Conservation (phyloP, 495 filamentous ascomycete genomes). For the Podospora comata region DNA sequence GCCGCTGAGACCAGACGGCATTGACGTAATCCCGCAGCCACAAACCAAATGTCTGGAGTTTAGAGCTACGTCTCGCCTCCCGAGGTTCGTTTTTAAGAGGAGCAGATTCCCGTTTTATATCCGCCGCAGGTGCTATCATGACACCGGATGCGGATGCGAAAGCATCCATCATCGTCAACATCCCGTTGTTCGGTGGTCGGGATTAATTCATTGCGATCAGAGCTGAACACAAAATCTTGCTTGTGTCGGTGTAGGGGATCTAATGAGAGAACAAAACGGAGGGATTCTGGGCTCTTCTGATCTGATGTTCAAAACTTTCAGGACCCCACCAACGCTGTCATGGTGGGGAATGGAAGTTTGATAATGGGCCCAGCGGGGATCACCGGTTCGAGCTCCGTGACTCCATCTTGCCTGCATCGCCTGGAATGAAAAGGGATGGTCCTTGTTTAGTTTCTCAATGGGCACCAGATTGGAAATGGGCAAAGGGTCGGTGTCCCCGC, state of each 20-base stretch:
- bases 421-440: background rate
- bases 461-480: background rate
- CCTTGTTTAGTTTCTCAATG: background rate
- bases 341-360: slow-evolving; percentile 10
- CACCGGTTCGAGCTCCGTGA: slow-evolving; percentile 8
- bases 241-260: too few species aligned
- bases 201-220: background rate
- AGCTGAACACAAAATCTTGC: background rate
- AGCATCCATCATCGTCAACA: background rate
- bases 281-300: slow-evolving; percentile 8
- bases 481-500: background rate
- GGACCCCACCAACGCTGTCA: slow-evolving; percentile 9
- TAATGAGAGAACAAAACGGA: background rate
- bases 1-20: background rate
- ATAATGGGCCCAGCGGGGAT: slow-evolving; percentile 4
- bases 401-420: background rate
- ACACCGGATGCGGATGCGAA: background rate
- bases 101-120: background rate
- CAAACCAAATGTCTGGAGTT: background rate
- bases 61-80: background rate
- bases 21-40: slow-evolving; percentile 7
- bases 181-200: background rate
- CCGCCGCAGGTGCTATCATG: background rate
- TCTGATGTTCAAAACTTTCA: slow-evolving; percentile 2
- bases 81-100: background rate